phyloP scores from a whole-genome alignment of 2,329 filamentous ascomycete species.

The Plenodomus biglobosus region DNA sequence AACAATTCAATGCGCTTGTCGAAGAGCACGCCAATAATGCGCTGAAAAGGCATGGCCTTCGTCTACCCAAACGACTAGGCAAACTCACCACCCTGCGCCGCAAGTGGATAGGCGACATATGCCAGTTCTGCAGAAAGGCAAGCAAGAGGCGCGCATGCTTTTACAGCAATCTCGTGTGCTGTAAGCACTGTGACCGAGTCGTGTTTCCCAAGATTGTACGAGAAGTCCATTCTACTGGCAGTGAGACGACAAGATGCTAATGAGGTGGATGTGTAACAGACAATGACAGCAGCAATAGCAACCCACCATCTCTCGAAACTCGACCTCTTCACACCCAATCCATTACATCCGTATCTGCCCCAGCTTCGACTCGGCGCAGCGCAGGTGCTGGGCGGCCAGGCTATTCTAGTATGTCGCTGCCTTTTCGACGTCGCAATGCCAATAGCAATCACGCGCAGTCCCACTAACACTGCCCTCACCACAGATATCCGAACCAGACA shows the following conservation, averaged over 20 bases:
- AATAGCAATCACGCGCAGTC: background rate
- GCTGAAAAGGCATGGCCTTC: slow-evolving; percentile 25
- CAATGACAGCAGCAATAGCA: slow-evolving; percentile 31
- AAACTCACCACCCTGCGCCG: slow-evolving; percentile 21
- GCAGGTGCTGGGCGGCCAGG: background rate
- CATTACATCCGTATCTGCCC: slow-evolving; percentile 23
- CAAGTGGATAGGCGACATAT: slow-evolving; percentile 30
- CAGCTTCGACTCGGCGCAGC: background rate
- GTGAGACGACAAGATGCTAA: too few relatives aligned
- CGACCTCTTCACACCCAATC: slow-evolving; percentile 38
- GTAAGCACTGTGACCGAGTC: slow-evolving; percentile 27
- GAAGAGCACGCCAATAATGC: slow-evolving; percentile 36
- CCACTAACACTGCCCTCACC: background rate
- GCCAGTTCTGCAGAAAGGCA: slow-evolving; percentile 31
- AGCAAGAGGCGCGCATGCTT: slow-evolving; percentile 30
- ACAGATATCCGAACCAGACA: slow-evolving; percentile 15
- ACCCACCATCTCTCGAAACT: slow-evolving; percentile 32
- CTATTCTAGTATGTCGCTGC: background rate
- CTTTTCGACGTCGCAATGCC: too few relatives aligned
- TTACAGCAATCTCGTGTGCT: slow-evolving; percentile 26
- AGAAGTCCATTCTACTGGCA: too few relatives aligned
- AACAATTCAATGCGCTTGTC: slow-evolving; percentile 23
- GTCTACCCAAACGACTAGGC: slow-evolving; percentile 16
- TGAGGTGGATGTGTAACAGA: slow-evolving; percentile 21
- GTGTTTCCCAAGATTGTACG: slow-evolving; percentile 34